These are phyloP conservation scores for Starmerella sp. DNA, from an alignment of 805 yeast species.

Conservation along the genomic window DNA sequence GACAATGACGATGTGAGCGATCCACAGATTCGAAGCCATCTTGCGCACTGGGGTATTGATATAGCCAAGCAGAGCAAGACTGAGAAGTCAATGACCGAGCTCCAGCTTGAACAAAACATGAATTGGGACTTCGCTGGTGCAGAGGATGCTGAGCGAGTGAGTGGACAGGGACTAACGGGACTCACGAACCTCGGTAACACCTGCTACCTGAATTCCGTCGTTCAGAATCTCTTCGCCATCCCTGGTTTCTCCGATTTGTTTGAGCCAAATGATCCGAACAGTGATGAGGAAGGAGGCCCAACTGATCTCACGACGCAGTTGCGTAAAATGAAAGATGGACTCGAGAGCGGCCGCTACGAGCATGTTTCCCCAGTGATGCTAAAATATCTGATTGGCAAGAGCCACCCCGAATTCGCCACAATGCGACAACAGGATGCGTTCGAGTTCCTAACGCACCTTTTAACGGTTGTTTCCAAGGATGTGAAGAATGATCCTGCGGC, in stretches of 20 bases:
- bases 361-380: conserved; percentile 60
- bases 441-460: conserved; percentile 66
- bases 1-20: conserved; percentile 86
- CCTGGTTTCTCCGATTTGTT: conserved; percentile 28
- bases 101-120: conserved; percentile 85
- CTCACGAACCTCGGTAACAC: conserved; percentile 84
- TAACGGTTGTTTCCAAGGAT: conserved; percentile 43
- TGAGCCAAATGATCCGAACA: conserved; percentile 20
- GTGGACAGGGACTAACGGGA: conserved; percentile 74
- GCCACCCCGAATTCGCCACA: conserved; percentile 72
- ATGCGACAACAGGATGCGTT: conserved; percentile 91
- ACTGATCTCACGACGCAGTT: conserved; percentile 63
- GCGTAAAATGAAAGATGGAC: conserved; percentile 67
- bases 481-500: conserved; percentile 34
- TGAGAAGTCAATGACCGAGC: conserved; percentile 77
- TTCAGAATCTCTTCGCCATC: conserved; percentile 54
- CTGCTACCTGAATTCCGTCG: conserved; percentile 73
- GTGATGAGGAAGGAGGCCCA: conserved; percentile 40
- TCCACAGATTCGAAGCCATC: conserved; percentile 39
- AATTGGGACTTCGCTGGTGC: conserved; percentile 86
- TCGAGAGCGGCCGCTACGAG: conserved; percentile 63
- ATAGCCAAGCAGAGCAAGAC: conserved; percentile 47
- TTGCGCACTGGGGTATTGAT: conserved; percentile 59
- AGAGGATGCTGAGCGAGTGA: conserved; percentile 45
- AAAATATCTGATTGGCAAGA: conserved; percentile 63